Percentiles rank a stretch among this genome's conserved stretches.
phyloP scores from a whole-genome alignment of 768 basidiomycete species.

The Pleurotus tuoliensis region DNA sequence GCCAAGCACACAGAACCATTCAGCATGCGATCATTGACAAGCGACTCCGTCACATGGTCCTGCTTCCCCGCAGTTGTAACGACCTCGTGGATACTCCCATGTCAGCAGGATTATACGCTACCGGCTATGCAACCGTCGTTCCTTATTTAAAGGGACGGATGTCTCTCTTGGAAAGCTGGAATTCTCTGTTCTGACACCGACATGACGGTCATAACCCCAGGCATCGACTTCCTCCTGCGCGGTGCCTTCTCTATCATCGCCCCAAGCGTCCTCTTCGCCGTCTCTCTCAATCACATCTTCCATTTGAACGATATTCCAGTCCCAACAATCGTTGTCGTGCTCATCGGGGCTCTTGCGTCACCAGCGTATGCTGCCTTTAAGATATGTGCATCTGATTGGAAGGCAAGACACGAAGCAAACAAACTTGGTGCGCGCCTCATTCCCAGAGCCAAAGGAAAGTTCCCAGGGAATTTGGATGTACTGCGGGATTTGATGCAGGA shows the following conservation, averaged over 20 bases:
- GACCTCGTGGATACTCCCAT: no score
- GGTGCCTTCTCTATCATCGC: constrained; percentile 16
- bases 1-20: no score
- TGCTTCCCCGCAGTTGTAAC: no score
- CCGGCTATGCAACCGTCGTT: no score
- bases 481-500: constrained; percentile 31
- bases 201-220: constrained; percentile 30
- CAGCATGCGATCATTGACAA: no score
- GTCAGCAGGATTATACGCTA: no score
- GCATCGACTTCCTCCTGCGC: constrained; percentile 27
- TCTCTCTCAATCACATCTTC: constrained; percentile 16
- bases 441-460: constrained; percentile 32
- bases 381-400: constrained; percentile 23
- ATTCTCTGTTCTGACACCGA: neutral
- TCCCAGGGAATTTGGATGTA: constrained; percentile 43
- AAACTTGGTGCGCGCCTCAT: constrained; percentile 43
- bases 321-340: constrained; percentile 37
- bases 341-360: constrained; percentile 24
- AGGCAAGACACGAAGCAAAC: constrained; percentile 34
- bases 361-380: constrained; percentile 29
- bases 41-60: no score
- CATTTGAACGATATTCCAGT: constrained; percentile 16
- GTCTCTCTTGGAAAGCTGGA: no score
- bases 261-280: constrained; percentile 13
- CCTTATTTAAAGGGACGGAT: no score